These are phyloP conservation scores for Albophoma yamanashiensis DNA, from an alignment of 2,329 filamentous ascomycete genomes.

Conservation along the genomic window DNA sequence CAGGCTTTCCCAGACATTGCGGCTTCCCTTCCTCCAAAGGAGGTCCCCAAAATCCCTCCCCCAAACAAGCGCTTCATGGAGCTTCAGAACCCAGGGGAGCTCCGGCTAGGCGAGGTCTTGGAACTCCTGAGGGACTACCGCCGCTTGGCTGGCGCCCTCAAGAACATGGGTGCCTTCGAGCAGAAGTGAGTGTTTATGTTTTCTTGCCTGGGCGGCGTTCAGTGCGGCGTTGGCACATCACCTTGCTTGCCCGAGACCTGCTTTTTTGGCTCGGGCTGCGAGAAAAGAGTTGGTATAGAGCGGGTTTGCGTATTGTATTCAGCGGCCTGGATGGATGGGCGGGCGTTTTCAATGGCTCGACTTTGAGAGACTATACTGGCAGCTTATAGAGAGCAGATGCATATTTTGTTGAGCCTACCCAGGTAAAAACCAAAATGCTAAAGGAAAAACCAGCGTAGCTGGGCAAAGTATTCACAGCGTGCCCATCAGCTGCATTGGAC, in stretches of 20 bases:
- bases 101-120: slow-evolving; percentile 63
- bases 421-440: neutral
- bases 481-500: neutral
- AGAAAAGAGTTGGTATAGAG: neutral
- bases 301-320: neutral
- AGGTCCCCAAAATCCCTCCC: slow-evolving; percentile 45
- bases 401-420: neutral
- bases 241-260: neutral
- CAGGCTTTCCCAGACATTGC: slow-evolving; percentile 54
- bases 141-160: slow-evolving; percentile 54
- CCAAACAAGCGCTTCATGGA: slow-evolving; percentile 67
- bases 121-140: slow-evolving; percentile 66
- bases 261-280: neutral
- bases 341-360: neutral
- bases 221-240: neutral
- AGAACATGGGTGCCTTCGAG: slow-evolving; percentile 50
- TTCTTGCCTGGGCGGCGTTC: neutral
- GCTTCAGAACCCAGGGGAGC: slow-evolving; percentile 55
- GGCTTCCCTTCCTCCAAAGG: slow-evolving; percentile 41
- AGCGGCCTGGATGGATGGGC: neutral
- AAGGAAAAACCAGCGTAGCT: neutral
- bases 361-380: neutral
- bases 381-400: neutral
- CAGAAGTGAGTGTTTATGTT: slow-evolving; percentile 16
- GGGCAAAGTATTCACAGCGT: neutral